These are phyloP conservation scores for Mikania micrantha DNA, from an alignment of 129 eudicot species.

Conservation along the genomic window DNA sequence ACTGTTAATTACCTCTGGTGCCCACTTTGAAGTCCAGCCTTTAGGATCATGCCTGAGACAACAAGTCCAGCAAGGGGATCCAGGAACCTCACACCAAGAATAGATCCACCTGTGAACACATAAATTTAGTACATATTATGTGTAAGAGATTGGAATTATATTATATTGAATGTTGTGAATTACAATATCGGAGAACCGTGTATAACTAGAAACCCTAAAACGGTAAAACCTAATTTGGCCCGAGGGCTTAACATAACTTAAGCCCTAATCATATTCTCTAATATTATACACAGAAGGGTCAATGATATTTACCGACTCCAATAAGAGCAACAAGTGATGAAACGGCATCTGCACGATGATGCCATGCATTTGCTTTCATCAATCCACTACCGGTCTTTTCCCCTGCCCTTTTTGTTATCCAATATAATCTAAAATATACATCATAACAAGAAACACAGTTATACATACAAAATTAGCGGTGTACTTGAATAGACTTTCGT, in stretches of 20 bases:
- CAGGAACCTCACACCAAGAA: constrained; percentile 82
- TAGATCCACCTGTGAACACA: constrained; percentile 60
- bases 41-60: constrained; percentile 89
- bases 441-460: neutral
- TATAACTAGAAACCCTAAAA: too few relatives aligned
- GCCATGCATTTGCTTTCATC: constrained; percentile 99
- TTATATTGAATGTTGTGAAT: too few relatives aligned
- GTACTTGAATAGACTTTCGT: neutral
- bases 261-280: too few relatives aligned
- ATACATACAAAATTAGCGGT: neutral
- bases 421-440: constrained; percentile 50
- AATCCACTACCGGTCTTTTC: constrained; percentile 93
- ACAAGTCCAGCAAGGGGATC: constrained; percentile 99
- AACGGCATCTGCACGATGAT: constrained; percentile 97
- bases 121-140: neutral
- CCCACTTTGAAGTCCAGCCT: constrained; percentile 90
- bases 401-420: constrained; percentile 91
- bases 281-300: neutral
- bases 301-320: constrained; percentile 74
- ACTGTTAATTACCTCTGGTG: constrained; percentile 58
- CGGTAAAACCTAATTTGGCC: too few relatives aligned
- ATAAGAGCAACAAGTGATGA: constrained; percentile 95
- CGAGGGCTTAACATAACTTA: too few relatives aligned
- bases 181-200: too few relatives aligned
- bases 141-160: too few relatives aligned